Base-by-base conservation (phyloP, 805 yeast genomes). In the Candida gorgasii region DNA sequence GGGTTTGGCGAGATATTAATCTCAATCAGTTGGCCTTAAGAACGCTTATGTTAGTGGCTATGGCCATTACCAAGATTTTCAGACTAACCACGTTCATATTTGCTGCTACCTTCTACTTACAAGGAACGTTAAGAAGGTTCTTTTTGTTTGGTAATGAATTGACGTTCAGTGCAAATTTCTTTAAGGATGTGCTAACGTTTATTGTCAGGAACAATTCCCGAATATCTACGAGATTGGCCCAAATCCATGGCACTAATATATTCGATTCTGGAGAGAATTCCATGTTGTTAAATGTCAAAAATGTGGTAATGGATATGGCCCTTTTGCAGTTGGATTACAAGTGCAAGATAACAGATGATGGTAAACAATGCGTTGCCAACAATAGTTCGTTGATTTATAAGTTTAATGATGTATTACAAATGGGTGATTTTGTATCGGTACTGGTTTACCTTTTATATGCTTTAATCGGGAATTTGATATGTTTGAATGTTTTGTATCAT, bases 161-260 rank as follows among this genome's bases (percentile, higher is more conserved):
- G 13, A 62, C 70, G 2, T 65, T 54, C 39, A 55, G 67, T n/a
- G 48, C 50, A 14, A 59, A 56, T 34, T 59, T 58, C 33, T 44
- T 61, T 23, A 31, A 44, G 18, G 71, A 67, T 41, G 46, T 58
- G n/a, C 28, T 56, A 40, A 62, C 70, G 5, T 67, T 47, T 44
- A 31, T 58, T 3, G 37, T 61, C 8, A 23, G 48, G 16, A 29
- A 46, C 30, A 36, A 49, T 16, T 17, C 14, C 16, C 6, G n/a
- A 8, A 8, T 48, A 3, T 43, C 45, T 11, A 23, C 18, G 2
- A 26, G 33, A 13, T 17, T 39, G 14, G 38, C n/a, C 2, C 15
- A 20, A 7, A 8, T 42, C 2, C 34, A 40, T 14, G 20, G 15
- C 8, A 5, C 18, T 7, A n/a, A 14, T 13, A 13, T 34, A 18